A percentile compares a stretch with the other conserved stretches of the same genome.
These are phyloP conservation scores for Monosporascus sp. DNA, from an alignment of 2,329 filamentous ascomycete species.

Conservation along the genomic window DNA sequence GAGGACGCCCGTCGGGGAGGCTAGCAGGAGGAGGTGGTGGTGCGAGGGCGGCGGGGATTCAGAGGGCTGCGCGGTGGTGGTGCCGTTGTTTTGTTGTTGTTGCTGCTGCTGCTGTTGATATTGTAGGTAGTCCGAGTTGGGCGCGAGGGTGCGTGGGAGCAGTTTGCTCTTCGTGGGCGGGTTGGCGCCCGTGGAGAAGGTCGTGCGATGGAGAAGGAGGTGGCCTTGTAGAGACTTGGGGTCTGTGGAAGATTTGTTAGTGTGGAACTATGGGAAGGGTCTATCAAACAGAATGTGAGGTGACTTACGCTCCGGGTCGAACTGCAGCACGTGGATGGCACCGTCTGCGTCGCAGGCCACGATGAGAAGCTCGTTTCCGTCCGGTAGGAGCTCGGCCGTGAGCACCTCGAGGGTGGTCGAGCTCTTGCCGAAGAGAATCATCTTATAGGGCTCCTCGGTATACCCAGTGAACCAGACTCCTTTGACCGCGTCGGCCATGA, in stretches of 20 bases:
- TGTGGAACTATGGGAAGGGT: slow-evolving; percentile 1
- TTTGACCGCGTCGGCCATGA: slow-evolving; percentile 87
- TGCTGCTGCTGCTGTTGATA: slow-evolving; percentile 15
- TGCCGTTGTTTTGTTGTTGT: slow-evolving; percentile 15
- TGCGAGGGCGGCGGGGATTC: slow-evolving; percentile 23
- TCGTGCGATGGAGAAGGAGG: slow-evolving; percentile 77
- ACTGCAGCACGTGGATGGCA: slow-evolving; percentile 84
- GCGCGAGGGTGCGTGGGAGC: slow-evolving; percentile 60
- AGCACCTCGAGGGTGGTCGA: slow-evolving; percentile 72
- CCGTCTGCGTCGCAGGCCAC: slow-evolving; percentile 79
- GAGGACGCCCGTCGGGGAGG: slow-evolving; percentile 71
- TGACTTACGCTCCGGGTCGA: slow-evolving; percentile 82
- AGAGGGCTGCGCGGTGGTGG: slow-evolving; percentile 24
- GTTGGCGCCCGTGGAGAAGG: slow-evolving; percentile 80
- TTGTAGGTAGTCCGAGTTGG: slow-evolving; percentile 24
- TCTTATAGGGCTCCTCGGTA: slow-evolving; percentile 92
- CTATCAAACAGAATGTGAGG: not conserved
- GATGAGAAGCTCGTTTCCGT: slow-evolving; percentile 76
- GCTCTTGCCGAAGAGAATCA: slow-evolving; percentile 88
- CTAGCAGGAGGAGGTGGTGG: slow-evolving; percentile 55
- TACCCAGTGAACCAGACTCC: slow-evolving; percentile 96
- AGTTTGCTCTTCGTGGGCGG: slow-evolving; percentile 69
- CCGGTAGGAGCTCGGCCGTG: slow-evolving; percentile 81
- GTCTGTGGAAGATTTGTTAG: slow-evolving; percentile 48
- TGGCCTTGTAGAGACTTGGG: slow-evolving; percentile 89